Evolutionary conservation across 2,329 filamentous ascomycete genomes (phyloP).

Genomic region (Aspergillus ruber): DNA sequence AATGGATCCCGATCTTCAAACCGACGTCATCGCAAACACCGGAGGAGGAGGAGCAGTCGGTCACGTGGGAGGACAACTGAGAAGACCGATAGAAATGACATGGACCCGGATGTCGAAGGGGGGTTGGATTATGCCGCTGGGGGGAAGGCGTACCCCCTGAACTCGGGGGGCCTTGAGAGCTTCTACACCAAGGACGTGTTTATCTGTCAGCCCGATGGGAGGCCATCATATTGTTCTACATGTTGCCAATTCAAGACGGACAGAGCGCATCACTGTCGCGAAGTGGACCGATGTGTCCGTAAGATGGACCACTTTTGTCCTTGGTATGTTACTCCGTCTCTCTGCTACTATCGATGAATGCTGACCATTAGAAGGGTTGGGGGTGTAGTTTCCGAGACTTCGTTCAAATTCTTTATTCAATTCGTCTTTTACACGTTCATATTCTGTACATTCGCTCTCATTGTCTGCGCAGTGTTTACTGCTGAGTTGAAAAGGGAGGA

Average conservation of each 20-base stretch:
- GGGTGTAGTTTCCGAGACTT: conserved; percentile 77
- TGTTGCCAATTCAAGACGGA: conserved; percentile 88
- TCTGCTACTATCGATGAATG: not conserved
- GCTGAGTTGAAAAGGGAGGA: conserved; percentile 47
- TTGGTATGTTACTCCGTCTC: conserved; percentile 44
- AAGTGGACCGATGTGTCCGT: conserved; percentile 70
- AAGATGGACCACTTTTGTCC: conserved; percentile 97
- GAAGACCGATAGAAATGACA: conserved; percentile 13
- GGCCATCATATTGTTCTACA: conserved; percentile 77
- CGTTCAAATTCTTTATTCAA: conserved; percentile 89
- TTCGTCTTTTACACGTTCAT: conserved; percentile 69
- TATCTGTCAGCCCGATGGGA: conserved; percentile 72
- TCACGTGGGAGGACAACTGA: conserved; percentile 17
- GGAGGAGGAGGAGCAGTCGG: conserved; percentile 19
- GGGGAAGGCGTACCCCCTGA: conserved; percentile 35
- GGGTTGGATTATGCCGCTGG: conserved; percentile 18
- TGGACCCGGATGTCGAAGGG: conserved; percentile 26
- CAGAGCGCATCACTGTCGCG: conserved; percentile 77
- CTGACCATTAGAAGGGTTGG: conserved; percentile 59
- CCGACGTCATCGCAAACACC: conserved; percentile 11
- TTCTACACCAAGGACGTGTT: conserved; percentile 83
- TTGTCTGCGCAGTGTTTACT: conserved; percentile 59
- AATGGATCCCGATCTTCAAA: conserved; percentile 12
- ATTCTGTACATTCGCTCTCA: conserved; percentile 60
- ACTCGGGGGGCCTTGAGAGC: conserved; percentile 61